Base-by-base conservation (phyloP, 2,329 filamentous ascomycete species). In the Moelleriella libera region DNA sequence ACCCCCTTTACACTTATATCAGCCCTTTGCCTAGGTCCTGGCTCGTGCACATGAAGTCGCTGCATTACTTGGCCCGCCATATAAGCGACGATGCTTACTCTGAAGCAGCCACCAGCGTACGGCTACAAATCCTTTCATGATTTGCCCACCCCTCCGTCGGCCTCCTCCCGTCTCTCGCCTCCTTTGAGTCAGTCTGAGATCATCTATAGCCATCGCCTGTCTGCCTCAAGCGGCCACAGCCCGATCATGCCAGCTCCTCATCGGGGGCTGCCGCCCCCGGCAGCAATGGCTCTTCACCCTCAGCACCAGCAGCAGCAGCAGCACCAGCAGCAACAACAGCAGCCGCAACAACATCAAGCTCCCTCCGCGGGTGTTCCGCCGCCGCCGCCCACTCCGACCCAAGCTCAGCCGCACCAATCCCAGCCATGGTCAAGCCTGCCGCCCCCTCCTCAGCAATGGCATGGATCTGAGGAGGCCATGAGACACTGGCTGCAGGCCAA, bases 401-500 rank as follows among this genome's bases (percentile, higher is more conserved):
- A 56, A n/a, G 51, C 40, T 29, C 42, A 51, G 50, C 58, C 55
- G 46, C 61, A 55, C 31, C 58, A 64, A 56, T 53, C 68, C 61
- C 58, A 67, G 52, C 51, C 67, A 67, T 57, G 63, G 66, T 72
- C 69, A 34, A 70, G 77, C 50, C 65, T 85, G 40, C 82, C 82
- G n/a, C 70, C 76, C 2, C 75, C 76, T 31, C 79, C 82, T 30
- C 73, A 76, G 41, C 75, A 80, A 60, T 84, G 81, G 75, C 77
- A 82, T 57, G 75, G 74, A 44, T 70, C 75, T 34, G 82, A 86
- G 57, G 83, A 87, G 39, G 75, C 79, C 3, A 84, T 85, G 80
- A 78, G 75, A 51, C 75, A 72, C 47, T 88, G 83, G 83, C 67
- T 88, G 28, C 65, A 75, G 47, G 80, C 83, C 47, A 86, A 82